Percentiles rank a stretch among this genome's conserved stretches.
phyloP scores from a whole-genome alignment of 805 yeast genomes.

The Kuraishia piskuri region DNA sequence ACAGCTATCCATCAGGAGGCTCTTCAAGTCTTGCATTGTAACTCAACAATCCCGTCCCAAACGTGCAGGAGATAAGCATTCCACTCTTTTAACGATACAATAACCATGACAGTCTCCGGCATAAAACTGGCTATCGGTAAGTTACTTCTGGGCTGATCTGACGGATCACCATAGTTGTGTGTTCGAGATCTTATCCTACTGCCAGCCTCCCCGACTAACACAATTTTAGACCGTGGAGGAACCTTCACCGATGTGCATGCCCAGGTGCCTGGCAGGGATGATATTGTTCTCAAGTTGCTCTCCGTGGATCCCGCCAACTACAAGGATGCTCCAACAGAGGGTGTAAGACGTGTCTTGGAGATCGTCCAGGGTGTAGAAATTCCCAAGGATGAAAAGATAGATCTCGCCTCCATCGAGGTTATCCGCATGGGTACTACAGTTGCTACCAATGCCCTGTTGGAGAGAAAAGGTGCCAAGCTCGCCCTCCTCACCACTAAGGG shows the following conservation, averaged over 20 bases:
- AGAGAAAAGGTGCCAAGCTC: conserved; percentile 85
- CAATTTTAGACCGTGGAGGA: conserved; percentile 54
- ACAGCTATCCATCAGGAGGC: not conserved
- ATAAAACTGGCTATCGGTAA: not conserved
- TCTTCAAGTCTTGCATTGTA: not conserved
- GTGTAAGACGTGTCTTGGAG: conserved; percentile 73
- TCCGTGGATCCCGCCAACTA: conserved; percentile 89
- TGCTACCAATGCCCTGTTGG: conserved; percentile 91
- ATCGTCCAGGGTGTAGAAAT: conserved; percentile 41
- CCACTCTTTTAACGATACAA: not conserved
- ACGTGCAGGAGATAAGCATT: not conserved
- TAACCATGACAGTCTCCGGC: not conserved
- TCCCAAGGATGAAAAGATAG: conserved; percentile 53
- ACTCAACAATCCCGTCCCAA: not conserved
- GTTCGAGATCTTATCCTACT: not conserved
- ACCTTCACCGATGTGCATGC: conserved; percentile 80
- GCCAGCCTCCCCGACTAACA: not conserved
- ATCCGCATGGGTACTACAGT: conserved; percentile 92
- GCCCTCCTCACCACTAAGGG: conserved; percentile 86
- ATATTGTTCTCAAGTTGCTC: conserved; percentile 65
- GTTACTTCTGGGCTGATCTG: not conserved
- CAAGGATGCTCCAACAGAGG: conserved; percentile 88
- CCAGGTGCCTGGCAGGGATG: conserved; percentile 37
- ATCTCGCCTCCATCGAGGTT: conserved; percentile 52
- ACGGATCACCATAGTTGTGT: not conserved